These are phyloP conservation scores for Lecanoromycetidae sp. DNA, from an alignment of 2,329 filamentous ascomycete species.

Conservation along the genomic window DNA sequence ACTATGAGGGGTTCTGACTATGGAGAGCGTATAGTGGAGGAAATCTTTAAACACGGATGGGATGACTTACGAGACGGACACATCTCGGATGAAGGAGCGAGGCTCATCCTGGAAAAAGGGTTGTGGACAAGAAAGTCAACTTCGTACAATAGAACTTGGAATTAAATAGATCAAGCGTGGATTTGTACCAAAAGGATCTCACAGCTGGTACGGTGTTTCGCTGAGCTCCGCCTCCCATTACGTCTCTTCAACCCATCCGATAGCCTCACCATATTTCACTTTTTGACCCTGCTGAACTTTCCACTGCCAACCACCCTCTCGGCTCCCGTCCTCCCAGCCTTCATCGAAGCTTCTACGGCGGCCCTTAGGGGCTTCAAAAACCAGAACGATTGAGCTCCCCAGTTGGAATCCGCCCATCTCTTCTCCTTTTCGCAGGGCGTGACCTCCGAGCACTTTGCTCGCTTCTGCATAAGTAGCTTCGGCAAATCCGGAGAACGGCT, in stretches of 20 bases:
- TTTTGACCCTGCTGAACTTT: constrained; percentile 73
- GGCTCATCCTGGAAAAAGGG: too few species aligned
- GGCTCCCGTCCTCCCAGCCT: constrained; percentile 43
- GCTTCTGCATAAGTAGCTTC: constrained; percentile 80
- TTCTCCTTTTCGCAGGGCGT: constrained; percentile 74
- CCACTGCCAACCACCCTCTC: constrained; percentile 69
- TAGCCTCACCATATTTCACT: constrained; percentile 75
- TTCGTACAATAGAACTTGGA: too few species aligned
- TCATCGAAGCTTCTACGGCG: constrained; percentile 45
- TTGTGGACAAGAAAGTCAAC: too few species aligned
- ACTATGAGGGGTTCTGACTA: too few species aligned
- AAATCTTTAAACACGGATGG: too few species aligned
- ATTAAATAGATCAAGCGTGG: not conserved
- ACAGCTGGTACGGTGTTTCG: not conserved
- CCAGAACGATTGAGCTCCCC: constrained; percentile 85
- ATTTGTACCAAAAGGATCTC: not conserved
- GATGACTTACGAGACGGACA: too few species aligned
- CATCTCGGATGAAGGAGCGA: too few species aligned
- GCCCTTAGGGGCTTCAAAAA: constrained; percentile 82
- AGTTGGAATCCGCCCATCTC: constrained; percentile 98
- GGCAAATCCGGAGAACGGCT: constrained; percentile 78
- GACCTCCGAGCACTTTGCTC: constrained; percentile 64
- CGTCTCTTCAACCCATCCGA: constrained; percentile 58
- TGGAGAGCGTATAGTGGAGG: too few species aligned
- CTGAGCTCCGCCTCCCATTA: not conserved